Conservation (phyloP, 2,329 filamentous ascomycete genomes). For the Microcera coccophila region DNA sequence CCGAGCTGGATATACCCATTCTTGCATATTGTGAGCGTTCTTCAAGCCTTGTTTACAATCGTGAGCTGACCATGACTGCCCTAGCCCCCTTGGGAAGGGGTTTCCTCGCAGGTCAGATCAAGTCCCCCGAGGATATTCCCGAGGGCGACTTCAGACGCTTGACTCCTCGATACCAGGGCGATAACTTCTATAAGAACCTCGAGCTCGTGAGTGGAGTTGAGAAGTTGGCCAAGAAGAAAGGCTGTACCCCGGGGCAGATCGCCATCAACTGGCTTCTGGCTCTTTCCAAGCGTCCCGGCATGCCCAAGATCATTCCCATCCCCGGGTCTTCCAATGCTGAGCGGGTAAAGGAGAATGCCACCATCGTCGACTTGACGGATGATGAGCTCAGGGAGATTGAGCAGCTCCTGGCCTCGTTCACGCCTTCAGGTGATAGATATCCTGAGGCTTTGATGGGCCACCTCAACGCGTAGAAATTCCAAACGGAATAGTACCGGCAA, state of each 20-base stretch:
- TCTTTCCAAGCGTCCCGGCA: slow-evolving; percentile 47
- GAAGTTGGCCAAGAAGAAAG: slow-evolving; percentile 56
- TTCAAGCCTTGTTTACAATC: neutral
- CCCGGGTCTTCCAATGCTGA: slow-evolving; percentile 57
- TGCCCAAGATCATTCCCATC: slow-evolving; percentile 61
- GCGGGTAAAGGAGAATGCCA: slow-evolving; percentile 59
- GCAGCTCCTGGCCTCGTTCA: slow-evolving; percentile 44
- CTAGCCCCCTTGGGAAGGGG: slow-evolving; percentile 44
- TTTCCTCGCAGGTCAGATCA: slow-evolving; percentile 52
- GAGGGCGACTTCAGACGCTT: slow-evolving; percentile 44
- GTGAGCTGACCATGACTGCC: neutral
- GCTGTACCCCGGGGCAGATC: slow-evolving; percentile 59
- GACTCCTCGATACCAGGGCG: slow-evolving; percentile 57
- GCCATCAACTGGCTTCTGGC: slow-evolving; percentile 61
- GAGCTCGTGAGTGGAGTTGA: slow-evolving; percentile 55
- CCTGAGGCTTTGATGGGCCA: slow-evolving; percentile 26
- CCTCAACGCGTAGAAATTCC: slow-evolving; percentile 14
- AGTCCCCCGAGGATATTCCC: slow-evolving; percentile 51
- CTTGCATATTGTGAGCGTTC: slow-evolving; percentile 54
- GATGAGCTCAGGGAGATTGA: slow-evolving; percentile 52
- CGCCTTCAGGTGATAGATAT: slow-evolving; percentile 48
- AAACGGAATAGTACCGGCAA: too few relatives aligned
- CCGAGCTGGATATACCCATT: slow-evolving; percentile 61
- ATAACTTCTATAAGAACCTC: slow-evolving; percentile 60
- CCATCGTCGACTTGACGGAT: slow-evolving; percentile 44